phyloP scores from a whole-genome alignment of 2,329 filamentous ascomycete genomes.

The Penicillium freii region DNA sequence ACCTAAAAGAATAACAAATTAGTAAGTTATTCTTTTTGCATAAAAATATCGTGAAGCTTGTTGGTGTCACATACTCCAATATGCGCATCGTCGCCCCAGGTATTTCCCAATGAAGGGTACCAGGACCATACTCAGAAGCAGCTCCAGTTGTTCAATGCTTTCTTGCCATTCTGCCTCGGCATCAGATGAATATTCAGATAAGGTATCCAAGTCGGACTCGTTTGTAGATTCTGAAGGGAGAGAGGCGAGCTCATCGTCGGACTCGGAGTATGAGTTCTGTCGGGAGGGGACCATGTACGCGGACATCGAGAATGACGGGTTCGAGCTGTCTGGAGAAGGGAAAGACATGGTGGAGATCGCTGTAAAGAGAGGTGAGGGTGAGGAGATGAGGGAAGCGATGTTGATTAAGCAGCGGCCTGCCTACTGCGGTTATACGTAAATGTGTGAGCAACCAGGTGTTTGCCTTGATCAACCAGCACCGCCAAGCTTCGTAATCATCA shows the following conservation, averaged over 20 bases:
- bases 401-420: conserved; percentile 38
- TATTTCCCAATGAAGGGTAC: conserved; percentile 94
- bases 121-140: conserved; percentile 89
- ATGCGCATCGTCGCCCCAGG: conserved; percentile 89
- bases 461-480: conserved; percentile 15
- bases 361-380: not conserved
- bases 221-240: conserved; percentile 43
- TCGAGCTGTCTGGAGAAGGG: conserved; percentile 29
- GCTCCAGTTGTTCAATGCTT: conserved; percentile 87
- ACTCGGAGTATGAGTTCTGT: conserved; percentile 28
- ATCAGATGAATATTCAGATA: conserved; percentile 65
- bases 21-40: not conserved
- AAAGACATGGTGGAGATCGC: conserved; percentile 29
- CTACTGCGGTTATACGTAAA: conserved; percentile 27
- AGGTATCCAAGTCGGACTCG: conserved; percentile 42
- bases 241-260: conserved; percentile 45
- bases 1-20: conserved; percentile 51
- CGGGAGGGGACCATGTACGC: conserved; percentile 41
- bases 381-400: conserved; percentile 9
- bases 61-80: conserved; percentile 69
- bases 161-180: conserved; percentile 95
- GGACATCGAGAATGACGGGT: conserved; percentile 40
- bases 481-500: not conserved
- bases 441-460: conserved; percentile 17
- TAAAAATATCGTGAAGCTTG: not conserved